A percentile compares a stretch with the other conserved stretches of the same genome.
phyloP scores from a whole-genome alignment of 2,329 filamentous ascomycete genomes.

The Penicillium sp. region DNA sequence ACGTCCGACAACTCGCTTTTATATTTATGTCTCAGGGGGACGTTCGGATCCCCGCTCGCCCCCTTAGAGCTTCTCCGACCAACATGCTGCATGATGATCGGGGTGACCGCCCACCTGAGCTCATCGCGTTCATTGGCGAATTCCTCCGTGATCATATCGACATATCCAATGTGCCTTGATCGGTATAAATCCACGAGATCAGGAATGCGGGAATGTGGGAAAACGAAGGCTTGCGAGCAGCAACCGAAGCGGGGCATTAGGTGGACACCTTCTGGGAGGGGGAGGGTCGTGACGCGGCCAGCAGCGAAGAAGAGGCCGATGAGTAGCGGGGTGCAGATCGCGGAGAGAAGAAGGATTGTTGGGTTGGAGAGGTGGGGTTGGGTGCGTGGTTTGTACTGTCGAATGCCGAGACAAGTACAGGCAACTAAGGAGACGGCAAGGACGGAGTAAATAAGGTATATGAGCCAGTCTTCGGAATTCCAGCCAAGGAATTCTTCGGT shows the following conservation, averaged over 20 bases:
- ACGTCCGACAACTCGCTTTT: slow-evolving; percentile 1
- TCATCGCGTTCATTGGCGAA: slow-evolving; percentile 41
- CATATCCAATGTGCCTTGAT: slow-evolving; percentile 32
- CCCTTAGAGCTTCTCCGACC: slow-evolving; percentile 43
- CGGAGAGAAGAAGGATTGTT: slow-evolving; percentile 26
- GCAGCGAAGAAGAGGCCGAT: slow-evolving; percentile 44
- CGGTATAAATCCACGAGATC: neutral
- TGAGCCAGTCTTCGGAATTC: slow-evolving; percentile 45
- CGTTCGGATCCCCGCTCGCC: slow-evolving; percentile 24
- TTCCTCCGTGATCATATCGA: slow-evolving; percentile 45
- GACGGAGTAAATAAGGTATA: slow-evolving; percentile 39
- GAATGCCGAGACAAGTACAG: slow-evolving; percentile 4
- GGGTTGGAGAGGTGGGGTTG: slow-evolving; percentile 18
- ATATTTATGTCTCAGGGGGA: neutral
- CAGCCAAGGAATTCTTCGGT: slow-evolving; percentile 49
- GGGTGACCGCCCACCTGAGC: slow-evolving; percentile 45
- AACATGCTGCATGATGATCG: slow-evolving; percentile 48
- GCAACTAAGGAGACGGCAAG: slow-evolving; percentile 5
- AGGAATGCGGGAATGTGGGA: slow-evolving; percentile 33
- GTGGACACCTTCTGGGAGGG: slow-evolving; percentile 38
- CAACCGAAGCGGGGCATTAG: slow-evolving; percentile 46
- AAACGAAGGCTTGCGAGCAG: slow-evolving; percentile 48
- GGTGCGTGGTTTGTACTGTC: neutral
- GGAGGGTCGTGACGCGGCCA: slow-evolving; percentile 41
- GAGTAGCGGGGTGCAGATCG: slow-evolving; percentile 29